Evolutionary conservation across 2,329 filamentous ascomycete genomes (phyloP), one percentile per base, ranked within the genome.

Genomic region (Colletotrichum sp.): DNA sequence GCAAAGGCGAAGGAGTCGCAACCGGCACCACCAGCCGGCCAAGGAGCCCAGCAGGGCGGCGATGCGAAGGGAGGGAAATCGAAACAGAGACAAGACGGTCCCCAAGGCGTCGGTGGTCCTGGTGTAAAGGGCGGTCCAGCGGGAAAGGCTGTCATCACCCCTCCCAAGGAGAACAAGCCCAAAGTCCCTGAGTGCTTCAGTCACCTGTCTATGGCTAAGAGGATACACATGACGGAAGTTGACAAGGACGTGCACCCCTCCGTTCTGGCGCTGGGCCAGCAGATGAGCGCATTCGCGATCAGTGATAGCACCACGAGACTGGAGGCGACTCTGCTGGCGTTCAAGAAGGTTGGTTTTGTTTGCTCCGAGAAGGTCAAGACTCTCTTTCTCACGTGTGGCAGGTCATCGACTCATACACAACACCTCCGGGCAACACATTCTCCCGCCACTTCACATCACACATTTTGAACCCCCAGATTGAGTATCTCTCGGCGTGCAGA

Each of bases 331-430:
- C 87, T 99, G 61, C 86, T 97, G 78, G 96, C 95, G 3, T 98
- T 99, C 83, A 97, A 98, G 84, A 92, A 94, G 87, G 95, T 96
- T 84, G 22, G 80, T 58, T 18, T 52, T 12, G 10, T 6, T 25
- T 32, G 39, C n/a, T n/a, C n/a, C 13, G 8, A 16, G 60, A 18
- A 12, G 28, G 32, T 32, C 15, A 10, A 39, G 58, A 16, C 52
- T 56, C 76, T 71, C 8, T 62, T 18, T 62, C 70, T 82, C 67
- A 78, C 58, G 65, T 30, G 68, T 61, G 34, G 25, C 80, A 98
- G 93, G 95, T 98, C 77, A 96, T 99, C 77, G 92, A 95, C 81
- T 93, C 95, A n/a, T 99, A 99, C 85, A 94, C 92, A 62, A 98
- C 96, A 2, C 97, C 97, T 7, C 89, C 93, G 30, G 94, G 94